These are phyloP conservation scores for Elsinoe perseae DNA, from an alignment of 2,329 filamentous ascomycete genomes.

Conservation along the genomic window DNA sequence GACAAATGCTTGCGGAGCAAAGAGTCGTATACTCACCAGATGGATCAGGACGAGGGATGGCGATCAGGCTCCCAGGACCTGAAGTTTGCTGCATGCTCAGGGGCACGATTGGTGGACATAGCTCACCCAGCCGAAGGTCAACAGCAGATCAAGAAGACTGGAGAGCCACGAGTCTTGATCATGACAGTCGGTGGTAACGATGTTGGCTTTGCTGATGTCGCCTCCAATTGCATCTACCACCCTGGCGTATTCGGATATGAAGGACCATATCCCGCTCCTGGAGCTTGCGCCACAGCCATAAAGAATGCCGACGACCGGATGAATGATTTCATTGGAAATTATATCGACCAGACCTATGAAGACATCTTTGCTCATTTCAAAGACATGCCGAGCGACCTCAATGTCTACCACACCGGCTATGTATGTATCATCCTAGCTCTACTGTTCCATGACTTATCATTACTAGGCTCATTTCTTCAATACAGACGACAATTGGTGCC, in stretches of 20 bases:
- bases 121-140: neutral
- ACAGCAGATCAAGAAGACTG: neutral
- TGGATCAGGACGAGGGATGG: neutral
- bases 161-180: neutral
- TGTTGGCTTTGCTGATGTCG: neutral
- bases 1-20: neutral
- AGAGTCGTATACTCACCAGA: neutral
- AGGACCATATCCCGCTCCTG: neutral
- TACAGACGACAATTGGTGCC: neutral
- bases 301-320: neutral
- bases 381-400: neutral
- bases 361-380: neutral
- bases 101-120: neutral
- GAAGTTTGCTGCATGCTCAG: neutral
- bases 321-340: neutral
- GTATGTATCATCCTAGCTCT: neutral
- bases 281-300: neutral
- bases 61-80: neutral
- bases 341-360: neutral
- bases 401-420: constrained; percentile 1
- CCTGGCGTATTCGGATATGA: neutral
- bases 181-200: neutral
- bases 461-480: neutral
- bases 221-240: neutral
- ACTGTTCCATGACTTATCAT: neutral